Percentiles rank a stretch among this genome's conserved stretches.
These are phyloP conservation scores for Bolboschoenoplectus hybrid DNA, from an alignment of 202 grass and related monocot species.

Conservation along the genomic window DNA sequence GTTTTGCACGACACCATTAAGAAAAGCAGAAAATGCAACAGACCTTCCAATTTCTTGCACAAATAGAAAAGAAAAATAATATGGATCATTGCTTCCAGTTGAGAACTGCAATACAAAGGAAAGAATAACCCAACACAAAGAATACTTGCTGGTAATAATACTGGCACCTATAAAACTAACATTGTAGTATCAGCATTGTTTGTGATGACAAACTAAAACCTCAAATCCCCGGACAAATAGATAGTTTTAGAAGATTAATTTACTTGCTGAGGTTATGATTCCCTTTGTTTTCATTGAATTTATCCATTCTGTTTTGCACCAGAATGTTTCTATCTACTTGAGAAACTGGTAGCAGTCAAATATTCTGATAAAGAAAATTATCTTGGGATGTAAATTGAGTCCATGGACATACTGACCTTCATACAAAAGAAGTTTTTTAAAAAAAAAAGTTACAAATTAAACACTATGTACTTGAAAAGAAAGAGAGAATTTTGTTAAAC, in stretches of 20 bases:
- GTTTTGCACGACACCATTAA: not conserved
- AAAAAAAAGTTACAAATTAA: constrained; percentile 1
- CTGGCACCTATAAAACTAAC: not conserved
- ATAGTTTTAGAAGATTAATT: not conserved
- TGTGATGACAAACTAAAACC: not conserved
- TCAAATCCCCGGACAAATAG: not conserved
- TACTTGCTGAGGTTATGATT: not conserved
- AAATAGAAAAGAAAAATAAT: not conserved
- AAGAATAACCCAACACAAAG: not conserved
- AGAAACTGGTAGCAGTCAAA: not conserved
- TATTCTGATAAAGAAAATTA: constrained; percentile 2
- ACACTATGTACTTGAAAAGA: not conserved
- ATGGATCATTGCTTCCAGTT: not conserved
- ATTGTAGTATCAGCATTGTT: not conserved
- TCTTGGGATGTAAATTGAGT: not conserved
- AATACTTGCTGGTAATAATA: not conserved
- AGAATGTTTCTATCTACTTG: not conserved
- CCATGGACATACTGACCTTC: not conserved
- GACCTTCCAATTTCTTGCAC: not conserved
- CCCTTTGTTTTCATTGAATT: not conserved
- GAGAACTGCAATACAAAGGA: not conserved
- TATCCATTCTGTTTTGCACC: not conserved
- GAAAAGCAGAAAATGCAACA: not conserved
- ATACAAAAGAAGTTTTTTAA: not conserved
- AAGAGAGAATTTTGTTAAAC: not conserved